Base-by-base conservation (phyloP, 2,329 filamentous ascomycete species). In the Neonectria coccinea region DNA sequence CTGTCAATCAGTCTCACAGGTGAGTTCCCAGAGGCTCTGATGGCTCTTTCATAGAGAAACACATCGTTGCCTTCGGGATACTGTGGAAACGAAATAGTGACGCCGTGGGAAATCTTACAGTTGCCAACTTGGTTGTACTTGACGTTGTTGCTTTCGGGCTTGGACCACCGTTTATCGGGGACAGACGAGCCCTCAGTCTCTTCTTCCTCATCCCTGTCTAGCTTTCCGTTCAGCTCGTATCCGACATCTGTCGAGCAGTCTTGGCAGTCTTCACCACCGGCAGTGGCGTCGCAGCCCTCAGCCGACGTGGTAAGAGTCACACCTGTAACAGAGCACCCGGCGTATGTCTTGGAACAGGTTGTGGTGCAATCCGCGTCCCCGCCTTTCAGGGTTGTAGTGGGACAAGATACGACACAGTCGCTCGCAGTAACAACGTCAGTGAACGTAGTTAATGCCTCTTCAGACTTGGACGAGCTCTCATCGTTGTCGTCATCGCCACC, bases 341-440 rank as follows among this genome's bases (percentile, higher is more conserved):
- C 48, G n/a, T 48, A 31, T 11, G 55, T 57, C 42, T 57, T 48
- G 25, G 55, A 33, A 20, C 55, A 48, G 2, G 42, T 39, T 4
- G 55, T 57, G 42, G 55, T 48, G 20, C 55, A 57, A 6, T 39
- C 42, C n/a, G 42, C 25, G 7, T 52, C 48, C 8, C 8, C 27
- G n/a, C 25, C n/a, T 9, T 52, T 16, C 2, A 29, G 16, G 25
- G 9, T 29, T 16, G 16, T 12, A 8, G 55, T 57, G 41, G 42
- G 27, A 41, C 55, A 57, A 27, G 55, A 29, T n/a, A 57, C 55
- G 10, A 57, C 22, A 18, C 55, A 57, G 20, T 57, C 55, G 9
- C 27, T 57, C 16, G 55, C 55, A 16, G 42, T 57, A 12, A 20
- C 9, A 10, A 44, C 25, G 12, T 57, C 55, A n/a, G 36, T 57